Conservation (phyloP, 805 yeast species). For the Blastobotrys peoriensis region DNA sequence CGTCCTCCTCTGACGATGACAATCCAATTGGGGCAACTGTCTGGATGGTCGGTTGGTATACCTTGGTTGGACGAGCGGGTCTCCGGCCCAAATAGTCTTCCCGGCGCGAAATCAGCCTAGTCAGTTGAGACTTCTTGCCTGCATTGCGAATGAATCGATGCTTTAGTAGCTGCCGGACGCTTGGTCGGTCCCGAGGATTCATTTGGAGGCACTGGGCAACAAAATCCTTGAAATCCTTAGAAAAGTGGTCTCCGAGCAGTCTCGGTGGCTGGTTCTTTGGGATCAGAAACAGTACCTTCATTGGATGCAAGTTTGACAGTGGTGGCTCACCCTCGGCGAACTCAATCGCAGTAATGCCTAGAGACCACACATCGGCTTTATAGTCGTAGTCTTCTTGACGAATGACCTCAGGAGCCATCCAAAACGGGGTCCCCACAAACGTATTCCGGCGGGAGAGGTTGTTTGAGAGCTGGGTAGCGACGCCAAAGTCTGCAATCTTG, state of each 20-base stretch:
- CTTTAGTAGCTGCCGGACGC: constrained; percentile 52
- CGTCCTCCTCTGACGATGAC: constrained; percentile 19
- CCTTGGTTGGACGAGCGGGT: constrained; percentile 8
- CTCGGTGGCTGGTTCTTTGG: constrained; percentile 46
- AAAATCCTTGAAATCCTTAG: constrained; percentile 61
- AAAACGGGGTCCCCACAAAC: constrained; percentile 53
- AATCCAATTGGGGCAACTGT: constrained; percentile 5
- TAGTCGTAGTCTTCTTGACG: constrained; percentile 73
- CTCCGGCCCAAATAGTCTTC: constrained; percentile 2
- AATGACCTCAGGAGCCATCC: constrained; percentile 99
- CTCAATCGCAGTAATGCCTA: constrained; percentile 75
- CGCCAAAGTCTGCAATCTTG: constrained; percentile 93
- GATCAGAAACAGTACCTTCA: constrained; percentile 48
- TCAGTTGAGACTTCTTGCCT: constrained; percentile 33
- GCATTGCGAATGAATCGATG: constrained; percentile 54
- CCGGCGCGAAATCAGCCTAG: constrained; percentile 32
- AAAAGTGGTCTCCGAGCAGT: constrained; percentile 30
- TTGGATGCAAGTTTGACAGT: constrained; percentile 46
- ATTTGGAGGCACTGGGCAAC: constrained; percentile 63
- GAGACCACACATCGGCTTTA: constrained; percentile 73
- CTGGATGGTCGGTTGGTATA: constrained; percentile 16
- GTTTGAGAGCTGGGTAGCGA: constrained; percentile 72
- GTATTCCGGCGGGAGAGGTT: constrained; percentile 44
- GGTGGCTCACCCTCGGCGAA: constrained; percentile 72
- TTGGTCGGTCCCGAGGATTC: constrained; percentile 61